Conservation (phyloP, 2,329 filamentous ascomycete genomes). For the Pseudocercospora vitis region DNA sequence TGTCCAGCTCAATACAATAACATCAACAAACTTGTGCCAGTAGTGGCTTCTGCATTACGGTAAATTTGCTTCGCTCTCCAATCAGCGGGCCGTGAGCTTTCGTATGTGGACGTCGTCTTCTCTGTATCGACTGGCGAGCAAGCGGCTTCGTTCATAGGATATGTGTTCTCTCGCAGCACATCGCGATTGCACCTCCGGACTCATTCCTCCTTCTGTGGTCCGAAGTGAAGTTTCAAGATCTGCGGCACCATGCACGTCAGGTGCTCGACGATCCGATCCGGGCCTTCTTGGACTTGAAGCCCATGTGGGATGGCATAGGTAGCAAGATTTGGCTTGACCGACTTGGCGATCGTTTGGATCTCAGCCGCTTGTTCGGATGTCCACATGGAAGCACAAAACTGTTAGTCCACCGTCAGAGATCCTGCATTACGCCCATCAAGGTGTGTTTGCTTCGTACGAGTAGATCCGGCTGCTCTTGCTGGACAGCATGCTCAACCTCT, state of each 20-base stretch:
- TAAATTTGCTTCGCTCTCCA: too few species aligned
- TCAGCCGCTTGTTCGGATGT: constrained; percentile 50
- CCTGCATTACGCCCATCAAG: neutral
- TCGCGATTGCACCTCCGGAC: too few species aligned
- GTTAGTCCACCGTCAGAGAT: constrained; percentile 3
- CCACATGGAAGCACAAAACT: constrained; percentile 66
- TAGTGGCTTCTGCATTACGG: too few species aligned
- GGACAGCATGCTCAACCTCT: constrained; percentile 55
- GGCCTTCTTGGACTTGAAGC: constrained; percentile 54
- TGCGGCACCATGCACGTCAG: constrained; percentile 36
- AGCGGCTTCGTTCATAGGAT: neutral
- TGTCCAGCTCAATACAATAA: too few species aligned
- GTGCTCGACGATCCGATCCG: constrained; percentile 58
- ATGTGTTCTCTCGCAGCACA: neutral
- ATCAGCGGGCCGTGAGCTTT: too few species aligned
- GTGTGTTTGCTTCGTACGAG: constrained; percentile 10
- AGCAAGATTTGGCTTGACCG: constrained; percentile 50
- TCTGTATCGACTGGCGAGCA: too few species aligned
- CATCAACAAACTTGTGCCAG: too few species aligned
- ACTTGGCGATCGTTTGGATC: constrained; percentile 49
- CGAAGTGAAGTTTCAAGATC: constrained; percentile 19
- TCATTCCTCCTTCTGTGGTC: constrained; percentile 1
- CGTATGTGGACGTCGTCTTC: too few species aligned
- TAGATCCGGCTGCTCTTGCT: constrained; percentile 51
- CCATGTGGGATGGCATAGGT: constrained; percentile 57